Evolutionary conservation across 2,329 filamentous ascomycete genomes (phyloP).

Genomic region (Teratosphaeria epicoccoides): DNA sequence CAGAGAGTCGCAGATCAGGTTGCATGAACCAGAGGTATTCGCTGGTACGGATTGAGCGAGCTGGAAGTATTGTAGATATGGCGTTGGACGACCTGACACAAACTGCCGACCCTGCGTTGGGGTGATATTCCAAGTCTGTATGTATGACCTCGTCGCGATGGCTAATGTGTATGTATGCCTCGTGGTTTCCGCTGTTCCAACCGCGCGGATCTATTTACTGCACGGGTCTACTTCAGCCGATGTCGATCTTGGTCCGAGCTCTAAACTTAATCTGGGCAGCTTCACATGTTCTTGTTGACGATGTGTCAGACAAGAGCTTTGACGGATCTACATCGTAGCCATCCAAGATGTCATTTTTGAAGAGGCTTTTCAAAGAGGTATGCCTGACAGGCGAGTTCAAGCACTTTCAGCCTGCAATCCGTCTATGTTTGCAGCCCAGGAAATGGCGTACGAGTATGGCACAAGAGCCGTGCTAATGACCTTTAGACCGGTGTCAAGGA

Average conservation of each 20-base stretch:
- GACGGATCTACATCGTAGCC: neutral
- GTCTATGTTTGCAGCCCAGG: neutral
- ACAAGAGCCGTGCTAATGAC: neutral
- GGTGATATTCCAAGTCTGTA: too few relatives aligned
- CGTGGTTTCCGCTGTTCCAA: too few relatives aligned
- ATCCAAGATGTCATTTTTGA: slow-evolving; percentile 34
- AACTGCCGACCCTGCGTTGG: too few relatives aligned
- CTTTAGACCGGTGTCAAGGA: slow-evolving; percentile 45
- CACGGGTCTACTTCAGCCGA: neutral
- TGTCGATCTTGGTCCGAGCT: neutral
- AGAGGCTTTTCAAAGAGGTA: slow-evolving; percentile 39
- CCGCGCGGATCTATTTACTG: too few relatives aligned
- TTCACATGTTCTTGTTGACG: neutral
- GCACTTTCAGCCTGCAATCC: slow-evolving; percentile 1
- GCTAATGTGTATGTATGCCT: too few relatives aligned
- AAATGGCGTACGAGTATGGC: neutral
- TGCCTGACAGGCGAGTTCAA: slow-evolving; percentile 3
- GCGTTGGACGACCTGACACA: too few relatives aligned
- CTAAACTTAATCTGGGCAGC: neutral
- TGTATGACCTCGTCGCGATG: too few relatives aligned
- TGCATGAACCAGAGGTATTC: neutral
- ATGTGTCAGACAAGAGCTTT: neutral
- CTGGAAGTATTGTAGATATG: too few relatives aligned
- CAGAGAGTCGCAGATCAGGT: slow-evolving; percentile 34
- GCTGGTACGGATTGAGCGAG: neutral